Conservation (phyloP, 176 grass and related monocot species). For the Leersia perrieri region DNA sequence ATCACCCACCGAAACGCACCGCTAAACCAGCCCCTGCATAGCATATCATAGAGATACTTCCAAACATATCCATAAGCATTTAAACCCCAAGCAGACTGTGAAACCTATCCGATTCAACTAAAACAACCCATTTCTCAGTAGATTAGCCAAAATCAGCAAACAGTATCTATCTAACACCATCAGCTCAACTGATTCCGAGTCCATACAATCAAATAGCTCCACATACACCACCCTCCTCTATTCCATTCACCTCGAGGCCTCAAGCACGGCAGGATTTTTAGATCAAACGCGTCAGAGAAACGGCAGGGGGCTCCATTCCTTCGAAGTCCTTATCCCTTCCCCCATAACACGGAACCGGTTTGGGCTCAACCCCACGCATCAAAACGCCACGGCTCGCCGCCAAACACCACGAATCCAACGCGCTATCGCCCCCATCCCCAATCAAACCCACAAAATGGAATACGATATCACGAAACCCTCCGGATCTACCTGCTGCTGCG, state of each 20-base stretch:
- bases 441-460: background rate
- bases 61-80: background rate
- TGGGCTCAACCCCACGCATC: background rate
- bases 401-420: background rate
- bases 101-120: background rate
- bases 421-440: background rate
- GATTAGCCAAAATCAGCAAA: background rate
- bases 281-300: background rate
- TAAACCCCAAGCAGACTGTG: background rate
- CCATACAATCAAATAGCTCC: background rate
- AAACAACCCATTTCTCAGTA: background rate
- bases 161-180: background rate
- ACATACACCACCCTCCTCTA: background rate
- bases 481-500: conserved; percentile 48
- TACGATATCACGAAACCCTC: background rate
- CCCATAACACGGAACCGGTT: background rate
- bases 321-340: background rate
- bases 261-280: background rate
- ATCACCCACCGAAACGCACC: background rate
- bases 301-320: background rate
- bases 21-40: background rate
- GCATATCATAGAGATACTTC: background rate
- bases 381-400: background rate
- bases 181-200: background rate
- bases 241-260: background rate